Evolutionary conservation across 768 basidiomycete genomes (phyloP).

Genomic region (Agrocybe chaxingu): DNA sequence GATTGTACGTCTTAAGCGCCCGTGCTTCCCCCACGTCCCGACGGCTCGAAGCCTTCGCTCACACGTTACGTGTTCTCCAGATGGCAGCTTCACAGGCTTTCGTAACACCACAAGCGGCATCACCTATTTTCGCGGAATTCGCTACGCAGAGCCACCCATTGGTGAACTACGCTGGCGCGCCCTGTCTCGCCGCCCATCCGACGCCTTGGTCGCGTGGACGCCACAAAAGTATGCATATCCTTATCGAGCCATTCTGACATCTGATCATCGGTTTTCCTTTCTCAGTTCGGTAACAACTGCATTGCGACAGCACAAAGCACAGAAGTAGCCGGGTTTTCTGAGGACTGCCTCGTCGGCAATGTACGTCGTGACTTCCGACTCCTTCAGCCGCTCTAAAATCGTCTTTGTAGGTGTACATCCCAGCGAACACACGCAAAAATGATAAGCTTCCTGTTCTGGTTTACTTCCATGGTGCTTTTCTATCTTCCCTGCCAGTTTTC

Average conservation of each 20-base stretch:
- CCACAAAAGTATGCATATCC: constrained; percentile 24
- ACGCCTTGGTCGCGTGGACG: constrained; percentile 34
- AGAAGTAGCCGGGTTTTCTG: constrained; percentile 27
- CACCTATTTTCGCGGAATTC: constrained; percentile 37
- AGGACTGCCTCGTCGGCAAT: constrained; percentile 43
- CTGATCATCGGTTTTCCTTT: background rate
- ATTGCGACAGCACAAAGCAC: constrained; percentile 28
- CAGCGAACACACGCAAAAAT: constrained; percentile 18
- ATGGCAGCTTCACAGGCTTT: constrained; percentile 35
- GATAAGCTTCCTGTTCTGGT: constrained; percentile 35
- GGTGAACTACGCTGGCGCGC: constrained; percentile 39
- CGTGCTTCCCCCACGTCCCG: background rate
- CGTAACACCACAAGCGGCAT: constrained; percentile 26
- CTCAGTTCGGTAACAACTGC: constrained; percentile 32
- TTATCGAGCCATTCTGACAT: background rate
- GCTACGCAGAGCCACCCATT: constrained; percentile 40
- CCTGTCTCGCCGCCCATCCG: constrained; percentile 34
- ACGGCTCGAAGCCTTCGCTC: too few species aligned
- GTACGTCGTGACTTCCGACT: constrained; percentile 16
- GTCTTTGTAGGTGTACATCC: constrained; percentile 29
- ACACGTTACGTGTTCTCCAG: constrained; percentile 15
- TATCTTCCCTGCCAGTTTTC: background rate
- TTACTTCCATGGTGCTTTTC: constrained; percentile 35
- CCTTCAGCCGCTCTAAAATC: background rate
- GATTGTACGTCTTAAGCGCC: too few species aligned